A percentile compares a stretch with the other conserved stretches of the same genome.
These are phyloP conservation scores for Nicotiana otophora DNA, from an alignment of 257 asterid genomes.

Conservation along the genomic window DNA sequence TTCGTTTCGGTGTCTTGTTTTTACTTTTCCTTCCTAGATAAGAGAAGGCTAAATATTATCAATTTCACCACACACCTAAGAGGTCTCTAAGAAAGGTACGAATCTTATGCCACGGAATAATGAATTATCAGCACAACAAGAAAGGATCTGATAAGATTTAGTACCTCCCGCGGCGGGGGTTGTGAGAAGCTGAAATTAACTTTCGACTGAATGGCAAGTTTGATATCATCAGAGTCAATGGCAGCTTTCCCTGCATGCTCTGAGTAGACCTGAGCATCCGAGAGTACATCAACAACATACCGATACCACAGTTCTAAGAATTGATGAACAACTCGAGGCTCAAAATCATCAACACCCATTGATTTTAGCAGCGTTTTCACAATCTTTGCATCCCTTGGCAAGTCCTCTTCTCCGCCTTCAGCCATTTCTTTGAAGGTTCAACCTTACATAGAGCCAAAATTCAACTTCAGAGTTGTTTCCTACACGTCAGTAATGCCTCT, in stretches of 20 bases:
- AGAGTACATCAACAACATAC: conserved; percentile 65
- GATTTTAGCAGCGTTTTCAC: conserved; percentile 76
- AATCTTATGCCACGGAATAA: neutral
- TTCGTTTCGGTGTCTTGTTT: neutral
- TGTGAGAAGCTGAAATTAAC: conserved; percentile 87
- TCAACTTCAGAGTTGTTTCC: neutral
- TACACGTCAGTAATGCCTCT: neutral
- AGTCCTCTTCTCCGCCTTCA: conserved; percentile 64
- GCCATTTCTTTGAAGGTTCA: conserved; percentile 36
- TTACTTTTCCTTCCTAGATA: neutral
- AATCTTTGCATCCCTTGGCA: conserved; percentile 85
- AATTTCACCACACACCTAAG: neutral
- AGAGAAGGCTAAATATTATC: neutral
- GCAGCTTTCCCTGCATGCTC: conserved; percentile 73
- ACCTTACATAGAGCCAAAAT: neutral
- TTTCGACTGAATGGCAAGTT: conserved; percentile 83
- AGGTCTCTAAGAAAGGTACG: neutral
- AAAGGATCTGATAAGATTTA: neutral
- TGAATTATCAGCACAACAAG: neutral
- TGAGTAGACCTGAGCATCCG: conserved; percentile 79
- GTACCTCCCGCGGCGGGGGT: conserved; percentile 91
- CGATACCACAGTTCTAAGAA: conserved; percentile 78
- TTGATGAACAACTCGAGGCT: conserved; percentile 82
- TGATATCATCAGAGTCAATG: conserved; percentile 77
- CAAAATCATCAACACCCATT: conserved; percentile 86